Evolutionary conservation across 306 rosid species (phyloP).

Genomic region (Elaeagnus macrophylla): DNA sequence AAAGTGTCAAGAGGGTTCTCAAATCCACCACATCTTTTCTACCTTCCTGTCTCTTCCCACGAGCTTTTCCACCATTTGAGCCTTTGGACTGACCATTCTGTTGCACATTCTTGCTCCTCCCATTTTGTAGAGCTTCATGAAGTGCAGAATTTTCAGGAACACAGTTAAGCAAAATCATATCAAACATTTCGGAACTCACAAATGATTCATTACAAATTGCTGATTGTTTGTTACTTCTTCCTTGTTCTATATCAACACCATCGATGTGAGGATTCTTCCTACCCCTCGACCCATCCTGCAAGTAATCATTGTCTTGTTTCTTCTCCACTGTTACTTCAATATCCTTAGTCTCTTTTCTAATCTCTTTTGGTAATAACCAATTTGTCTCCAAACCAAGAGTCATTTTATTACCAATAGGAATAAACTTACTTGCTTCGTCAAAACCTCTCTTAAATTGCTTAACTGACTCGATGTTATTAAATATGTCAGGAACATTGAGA

Average conservation of each 20-base stretch:
- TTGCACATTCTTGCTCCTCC: slow-evolving; percentile 16
- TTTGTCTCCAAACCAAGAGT: slow-evolving; percentile 23
- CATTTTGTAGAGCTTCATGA: slow-evolving; percentile 17
- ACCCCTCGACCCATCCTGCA: slow-evolving; percentile 19
- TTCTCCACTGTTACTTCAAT: slow-evolving; percentile 20
- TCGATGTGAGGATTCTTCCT: slow-evolving; percentile 45
- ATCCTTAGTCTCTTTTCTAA: slow-evolving; percentile 17
- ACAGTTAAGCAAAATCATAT: slow-evolving; percentile 29
- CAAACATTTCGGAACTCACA: slow-evolving; percentile 48
- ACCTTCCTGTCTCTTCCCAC: slow-evolving; percentile 30
- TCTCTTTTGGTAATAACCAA: slow-evolving; percentile 4
- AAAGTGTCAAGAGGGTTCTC: slow-evolving; percentile 44
- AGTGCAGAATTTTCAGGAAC: slow-evolving; percentile 4
- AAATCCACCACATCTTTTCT: slow-evolving; percentile 50
- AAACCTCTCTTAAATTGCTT: slow-evolving; percentile 50
- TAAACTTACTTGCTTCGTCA: slow-evolving; percentile 59
- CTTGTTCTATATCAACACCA: slow-evolving; percentile 33
- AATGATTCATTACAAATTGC: slow-evolving; percentile 29
- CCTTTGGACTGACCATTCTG: slow-evolving; percentile 21
- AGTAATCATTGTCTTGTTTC: slow-evolving; percentile 24
- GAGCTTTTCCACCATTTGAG: slow-evolving; percentile 24
- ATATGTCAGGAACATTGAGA: slow-evolving; percentile 17
- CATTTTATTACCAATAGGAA: slow-evolving; percentile 39
- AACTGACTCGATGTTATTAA: slow-evolving; percentile 38
- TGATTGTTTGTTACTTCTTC: slow-evolving; percentile 49